Base-by-base conservation (phyloP, 768 basidiomycete genomes). In the Phlebiopsis gigantea region DNA sequence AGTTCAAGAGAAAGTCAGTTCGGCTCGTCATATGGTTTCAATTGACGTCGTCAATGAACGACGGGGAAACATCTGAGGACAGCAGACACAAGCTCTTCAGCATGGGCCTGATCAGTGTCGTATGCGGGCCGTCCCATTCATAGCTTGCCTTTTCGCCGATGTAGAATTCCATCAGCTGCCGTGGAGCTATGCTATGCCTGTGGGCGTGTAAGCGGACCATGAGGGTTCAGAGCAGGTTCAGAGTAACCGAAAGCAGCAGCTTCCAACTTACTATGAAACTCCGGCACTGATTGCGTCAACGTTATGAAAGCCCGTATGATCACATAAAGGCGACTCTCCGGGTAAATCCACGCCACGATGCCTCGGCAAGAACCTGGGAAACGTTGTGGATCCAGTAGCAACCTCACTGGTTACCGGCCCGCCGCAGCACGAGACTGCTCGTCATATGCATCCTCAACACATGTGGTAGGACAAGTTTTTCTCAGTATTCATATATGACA, bases 271-370 rank as follows among this genome's bases (percentile, higher is more conserved):
- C 5, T 48, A 28, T 28, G 31, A 21, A 51, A 51, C 50, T 39
- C 24, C 50, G 47, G 47, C 28, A 29, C 47, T 30, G n/a, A 4
- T 10, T 8, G 9, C 12, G n/a, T 30, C 34, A 28, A 28, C 21
- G 14, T 48, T 29, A 19, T 39, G 50, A 30, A 8, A 14, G 50
- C 31, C 29, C 50, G 50, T 39, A 6, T 39, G 30, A 51, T 51
- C 50, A 31, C 50, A 51, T 41, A n/a, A 51, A 41, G 50, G 50
- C 34, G 31, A 51, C 31, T 51, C 30, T 24, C 50, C 50, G 50
- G 50, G 29, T 22, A 51, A 51, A 51, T 51, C 50, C 50, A 51
- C 50, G 50, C 50, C 50, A 51, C 50, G 21, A 51, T 21, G 50
- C n/a, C 26, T 41, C 44, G 34, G 50, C n/a, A 22, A 41, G 19